Evolutionary conservation across 2,329 filamentous ascomycete species (phyloP).

Genomic region (Aspergillus sp.): DNA sequence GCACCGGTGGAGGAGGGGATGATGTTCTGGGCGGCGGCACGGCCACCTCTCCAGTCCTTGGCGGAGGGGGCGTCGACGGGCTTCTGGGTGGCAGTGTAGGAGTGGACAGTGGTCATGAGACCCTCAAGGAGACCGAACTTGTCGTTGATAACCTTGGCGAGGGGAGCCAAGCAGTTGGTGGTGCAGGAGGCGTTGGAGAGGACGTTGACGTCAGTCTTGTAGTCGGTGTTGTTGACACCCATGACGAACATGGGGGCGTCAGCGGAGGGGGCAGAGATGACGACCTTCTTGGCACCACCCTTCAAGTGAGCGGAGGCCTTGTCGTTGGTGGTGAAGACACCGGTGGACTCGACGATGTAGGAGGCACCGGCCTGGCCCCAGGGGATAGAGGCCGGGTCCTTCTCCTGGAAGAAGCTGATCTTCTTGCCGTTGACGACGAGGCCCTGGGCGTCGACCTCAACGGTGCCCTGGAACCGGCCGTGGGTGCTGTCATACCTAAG

Average conservation of each 20-base stretch:
- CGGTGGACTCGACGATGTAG: conserved; percentile 96
- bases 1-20: conserved; percentile 98
- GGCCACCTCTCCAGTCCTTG: conserved; percentile 99
- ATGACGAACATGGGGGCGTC: conserved; percentile 99
- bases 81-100: conserved; percentile 99
- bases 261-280: conserved; percentile 52
- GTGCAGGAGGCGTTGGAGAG: conserved; percentile 99
- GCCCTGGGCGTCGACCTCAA: conserved; percentile 63
- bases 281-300: conserved; percentile 96
- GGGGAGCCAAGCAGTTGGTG: conserved; percentile 98
- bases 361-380: conserved; percentile 80
- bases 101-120: conserved; percentile 99
- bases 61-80: conserved; percentile 93
- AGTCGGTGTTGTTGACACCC: conserved; percentile 93
- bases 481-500: conserved; percentile 98
- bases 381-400: conserved; percentile 80
- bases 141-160: conserved; percentile 99
- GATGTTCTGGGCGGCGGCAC: conserved; percentile 98
- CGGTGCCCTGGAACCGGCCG: conserved; percentile 89
- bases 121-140: conserved; percentile 96
- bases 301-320: conserved; percentile 92
- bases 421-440: conserved; percentile 90
- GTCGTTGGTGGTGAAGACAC: conserved; percentile 97
- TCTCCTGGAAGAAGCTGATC: conserved; percentile 89
- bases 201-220: conserved; percentile 83